These are phyloP conservation scores for Fusarium papillatum DNA, from an alignment of 2,329 filamentous ascomycete species.

Conservation along the genomic window DNA sequence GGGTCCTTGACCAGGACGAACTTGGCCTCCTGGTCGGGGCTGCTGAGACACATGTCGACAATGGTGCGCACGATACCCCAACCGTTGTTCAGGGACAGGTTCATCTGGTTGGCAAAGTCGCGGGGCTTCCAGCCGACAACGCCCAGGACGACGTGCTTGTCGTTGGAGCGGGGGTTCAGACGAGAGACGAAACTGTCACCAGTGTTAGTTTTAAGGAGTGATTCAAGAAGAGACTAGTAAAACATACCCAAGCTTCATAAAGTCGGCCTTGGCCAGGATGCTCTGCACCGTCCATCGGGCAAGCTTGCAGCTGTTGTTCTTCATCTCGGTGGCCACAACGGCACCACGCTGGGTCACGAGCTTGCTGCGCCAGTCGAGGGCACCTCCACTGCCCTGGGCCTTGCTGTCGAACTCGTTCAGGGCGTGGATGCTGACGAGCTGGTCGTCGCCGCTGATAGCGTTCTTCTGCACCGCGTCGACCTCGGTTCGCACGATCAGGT, in stretches of 20 bases:
- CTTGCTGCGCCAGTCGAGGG: slow-evolving; percentile 97
- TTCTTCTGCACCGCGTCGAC: slow-evolving; percentile 97
- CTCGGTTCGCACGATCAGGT: slow-evolving; percentile 95
- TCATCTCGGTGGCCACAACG: slow-evolving; percentile 99
- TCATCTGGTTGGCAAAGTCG: slow-evolving; percentile 98
- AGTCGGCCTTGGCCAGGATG: slow-evolving; percentile 96
- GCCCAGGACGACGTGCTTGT: slow-evolving; percentile 95
- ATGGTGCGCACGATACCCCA: slow-evolving; percentile 99
- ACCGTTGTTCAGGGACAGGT: slow-evolving; percentile 94
- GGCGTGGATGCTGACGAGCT: slow-evolving; percentile 92
- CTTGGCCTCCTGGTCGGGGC: slow-evolving; percentile 83
- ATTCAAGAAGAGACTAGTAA: too few relatives aligned
- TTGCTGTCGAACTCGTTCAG: slow-evolving; percentile 99
- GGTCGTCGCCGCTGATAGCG: slow-evolving; percentile 90
- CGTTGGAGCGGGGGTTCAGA: slow-evolving; percentile 90
- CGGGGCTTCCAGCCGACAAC: slow-evolving; percentile 98
- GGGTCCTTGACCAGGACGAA: slow-evolving; percentile 91
- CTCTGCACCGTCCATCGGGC: slow-evolving; percentile 98
- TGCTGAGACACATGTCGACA: slow-evolving; percentile 90
- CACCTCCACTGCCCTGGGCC: slow-evolving; percentile 94
- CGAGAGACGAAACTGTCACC: slow-evolving; percentile 88
- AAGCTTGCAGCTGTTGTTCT: slow-evolving; percentile 99
- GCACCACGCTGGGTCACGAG: slow-evolving; percentile 95
- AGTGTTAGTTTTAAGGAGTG: slow-evolving; percentile 24
- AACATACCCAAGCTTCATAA: slow-evolving; percentile 96